These are phyloP conservation scores for Arthrobotrys conoides DNA, from an alignment of 2,329 filamentous ascomycete genomes.

Conservation along the genomic window DNA sequence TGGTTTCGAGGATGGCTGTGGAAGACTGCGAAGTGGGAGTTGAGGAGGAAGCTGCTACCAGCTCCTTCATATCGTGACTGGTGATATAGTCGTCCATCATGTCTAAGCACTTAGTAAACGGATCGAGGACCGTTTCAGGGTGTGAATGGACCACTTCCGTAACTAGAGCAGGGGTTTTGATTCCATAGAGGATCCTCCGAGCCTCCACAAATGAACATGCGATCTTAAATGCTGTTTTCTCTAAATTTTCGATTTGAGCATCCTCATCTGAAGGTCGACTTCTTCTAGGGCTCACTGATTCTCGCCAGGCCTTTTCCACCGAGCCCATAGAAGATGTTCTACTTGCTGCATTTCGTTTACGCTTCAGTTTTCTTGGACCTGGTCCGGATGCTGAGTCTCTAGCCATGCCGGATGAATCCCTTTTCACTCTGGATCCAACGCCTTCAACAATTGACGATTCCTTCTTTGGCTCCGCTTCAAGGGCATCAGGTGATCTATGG, in stretches of 20 bases:
- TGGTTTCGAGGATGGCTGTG: constrained; percentile 37
- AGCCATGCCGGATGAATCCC: constrained; percentile 63
- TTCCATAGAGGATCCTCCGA: constrained; percentile 72
- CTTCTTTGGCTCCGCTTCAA: constrained; percentile 64
- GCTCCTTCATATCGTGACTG: constrained; percentile 69
- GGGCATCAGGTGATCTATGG: constrained; percentile 72
- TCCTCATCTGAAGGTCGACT: constrained; percentile 67
- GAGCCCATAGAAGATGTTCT: constrained; percentile 67
- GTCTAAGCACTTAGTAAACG: constrained; percentile 73
- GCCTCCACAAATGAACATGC: constrained; percentile 72
- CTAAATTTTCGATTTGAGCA: constrained; percentile 69
- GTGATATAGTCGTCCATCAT: constrained; percentile 75
- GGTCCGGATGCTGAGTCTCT: constrained; percentile 64
- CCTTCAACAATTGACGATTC: constrained; percentile 63
- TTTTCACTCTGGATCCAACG: constrained; percentile 64
- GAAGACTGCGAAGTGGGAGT: constrained; percentile 15
- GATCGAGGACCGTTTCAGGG: constrained; percentile 65
- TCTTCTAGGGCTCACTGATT: constrained; percentile 69
- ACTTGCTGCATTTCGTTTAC: constrained; percentile 72
- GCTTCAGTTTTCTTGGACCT: constrained; percentile 69
- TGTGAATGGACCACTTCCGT: constrained; percentile 30
- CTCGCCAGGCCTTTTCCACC: constrained; percentile 67
- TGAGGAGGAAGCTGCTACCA: constrained; percentile 29
- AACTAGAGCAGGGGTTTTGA: constrained; percentile 63
- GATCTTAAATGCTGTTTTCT: constrained; percentile 72